Base-by-base conservation (phyloP, 2,329 filamentous ascomycete species). In the Cladosporium sp. region DNA sequence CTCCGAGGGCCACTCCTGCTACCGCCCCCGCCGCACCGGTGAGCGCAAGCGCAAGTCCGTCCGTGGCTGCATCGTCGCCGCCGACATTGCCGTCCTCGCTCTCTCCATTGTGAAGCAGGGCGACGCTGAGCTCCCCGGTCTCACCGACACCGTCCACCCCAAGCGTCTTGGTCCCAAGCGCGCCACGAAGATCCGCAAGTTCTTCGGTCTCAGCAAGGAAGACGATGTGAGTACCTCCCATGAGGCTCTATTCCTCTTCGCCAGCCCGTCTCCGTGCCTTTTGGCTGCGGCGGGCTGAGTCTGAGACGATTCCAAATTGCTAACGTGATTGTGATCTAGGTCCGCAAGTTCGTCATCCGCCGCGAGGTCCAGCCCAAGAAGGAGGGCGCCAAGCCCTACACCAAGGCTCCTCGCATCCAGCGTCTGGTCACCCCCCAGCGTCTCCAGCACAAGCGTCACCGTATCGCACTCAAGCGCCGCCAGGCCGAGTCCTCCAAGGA, bases 191-290 rank as follows among this genome's bases (percentile, higher is more conserved):
- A 97, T 98, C 80, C 89, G 92, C 78, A 86, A 85, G 75, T 98
- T 98, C 87, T 98, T 97, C 82, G 85, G 89, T 80, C 88, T 98
- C 84, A 92, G 86, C 88, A 97, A 97, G 91, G 91, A 97, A 86
- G 93, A 98, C 83, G 93, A 98, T 88, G 92, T 97, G 87, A 84
- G 88, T 90, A 73, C 69, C 72, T 74, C 69, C 68, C 85, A 49
- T 33, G 57, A 59, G 55, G 53, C 56, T 59, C 57, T 60, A 59
- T 58, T 62, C 62, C 61, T 86, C 86, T 85, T 88, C 78, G 80
- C 79, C 79, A 65, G 58, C 59, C 47, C 53, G 45, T 46, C 27
- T 46, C 40, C 43, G 39, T 38, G 53, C 57, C 53, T 54, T 50
- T 49, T 52, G 51, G 54, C 53, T 49, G 51, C 51, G 43, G 40